Base-by-base conservation (phyloP, 371 early-diverging fungal species). In the Rhizopus stolonifer region DNA sequence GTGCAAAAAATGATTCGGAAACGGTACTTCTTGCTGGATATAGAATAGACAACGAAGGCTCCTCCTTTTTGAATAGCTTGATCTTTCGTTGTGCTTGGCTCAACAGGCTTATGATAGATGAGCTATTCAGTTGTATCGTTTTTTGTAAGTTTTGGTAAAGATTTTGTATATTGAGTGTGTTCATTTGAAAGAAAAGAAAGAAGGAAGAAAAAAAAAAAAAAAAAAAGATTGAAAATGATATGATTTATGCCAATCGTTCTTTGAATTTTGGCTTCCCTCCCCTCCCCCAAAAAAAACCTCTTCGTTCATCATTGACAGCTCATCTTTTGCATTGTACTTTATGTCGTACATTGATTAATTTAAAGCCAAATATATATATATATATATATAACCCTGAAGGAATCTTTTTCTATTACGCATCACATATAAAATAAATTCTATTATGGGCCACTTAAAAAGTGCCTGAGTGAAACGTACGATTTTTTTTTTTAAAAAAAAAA, bases 21-120 rank as follows among this genome's bases (percentile, higher is more conserved):
- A 81, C 85, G 24, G 73, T 86, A 54, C 81, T 83, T 59, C 72
- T 88, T 29, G 86, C 84, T 3, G 88, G 88, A 39, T 85, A 84
- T 71, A 88, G 85, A 62, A 65, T 77, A 50, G 88, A 88, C 0
- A 60, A 32, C 23, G 25, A 19, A 39, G 46, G 26, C 9, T 36
- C 17, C 15, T 46, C 31, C 17, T 10, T 39, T 49, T 32, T 60
- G 34, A 36, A 34, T n/a, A 40, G 32, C 3, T 22, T 22, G 18
- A 56, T 13, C 26, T 56, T 56, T 17, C 42, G 31, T 14, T 61
- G 56, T 36, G 61, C 56, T 17, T 56, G 52, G 31, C 34, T 15
- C 23, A 61, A 19, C 15, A 61, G 26, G 3, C 52, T 40, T 8
- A 34, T 33, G 8, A 52, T 34, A 34, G 18, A 32, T 7, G 56